Evolutionary conservation across 805 yeast genomes (phyloP).

Genomic region (Tetrapisispora phaffii): DNA sequence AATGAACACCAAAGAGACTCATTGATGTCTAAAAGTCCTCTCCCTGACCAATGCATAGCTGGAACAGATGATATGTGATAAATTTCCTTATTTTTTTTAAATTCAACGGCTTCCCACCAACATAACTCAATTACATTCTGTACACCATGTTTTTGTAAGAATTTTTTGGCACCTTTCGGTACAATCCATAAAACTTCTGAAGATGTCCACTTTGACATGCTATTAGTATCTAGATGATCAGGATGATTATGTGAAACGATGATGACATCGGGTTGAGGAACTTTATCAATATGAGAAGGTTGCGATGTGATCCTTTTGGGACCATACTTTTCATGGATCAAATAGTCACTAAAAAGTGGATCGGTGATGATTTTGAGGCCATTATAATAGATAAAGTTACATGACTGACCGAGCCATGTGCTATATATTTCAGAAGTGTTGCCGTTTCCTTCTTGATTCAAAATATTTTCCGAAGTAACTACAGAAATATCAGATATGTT

Average conservation of each 20-base stretch:
- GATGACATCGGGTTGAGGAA: constrained; percentile 62
- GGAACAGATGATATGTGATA: constrained; percentile 85
- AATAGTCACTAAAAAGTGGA: constrained; percentile 62
- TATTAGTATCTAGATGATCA: constrained; percentile 72
- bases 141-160: constrained; percentile 50
- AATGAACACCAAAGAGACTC: constrained; percentile 84
- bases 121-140: constrained; percentile 63
- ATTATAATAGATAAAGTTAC: constrained; percentile 62
- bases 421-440: constrained; percentile 20
- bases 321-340: constrained; percentile 57
- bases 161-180: constrained; percentile 65
- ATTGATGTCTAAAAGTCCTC: constrained; percentile 72
- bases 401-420: constrained; percentile 93
- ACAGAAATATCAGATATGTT: background rate
- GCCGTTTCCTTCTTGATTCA: background rate
- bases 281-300: constrained; percentile 54
- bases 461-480: background rate
- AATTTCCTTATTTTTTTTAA: constrained; percentile 34
- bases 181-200: constrained; percentile 63
- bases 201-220: constrained; percentile 34
- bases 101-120: constrained; percentile 76
- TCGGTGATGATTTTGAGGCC: constrained; percentile 75
- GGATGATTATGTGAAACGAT: constrained; percentile 92
- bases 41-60: constrained; percentile 95
- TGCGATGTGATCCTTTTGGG: constrained; percentile 78